Conservation (phyloP, 257 asterid species). For the Nicotiana benthamiana region DNA sequence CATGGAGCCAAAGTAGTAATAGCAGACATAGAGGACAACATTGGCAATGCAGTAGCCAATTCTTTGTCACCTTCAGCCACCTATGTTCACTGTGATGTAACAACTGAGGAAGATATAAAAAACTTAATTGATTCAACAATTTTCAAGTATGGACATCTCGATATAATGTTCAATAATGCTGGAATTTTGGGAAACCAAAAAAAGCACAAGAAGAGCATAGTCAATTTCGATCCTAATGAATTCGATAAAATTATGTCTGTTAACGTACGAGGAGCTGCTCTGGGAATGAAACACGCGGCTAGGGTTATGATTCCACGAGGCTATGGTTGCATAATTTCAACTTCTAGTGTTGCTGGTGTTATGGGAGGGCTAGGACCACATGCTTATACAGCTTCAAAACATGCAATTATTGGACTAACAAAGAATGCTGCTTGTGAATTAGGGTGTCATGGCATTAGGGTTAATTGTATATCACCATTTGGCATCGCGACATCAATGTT, state of each 20-base stretch:
- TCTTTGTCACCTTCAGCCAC: constrained; percentile 28
- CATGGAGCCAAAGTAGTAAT: constrained; percentile 65
- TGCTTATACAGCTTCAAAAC: constrained; percentile 73
- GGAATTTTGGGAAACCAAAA: constrained; percentile 66
- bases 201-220: constrained; percentile 50
- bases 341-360: constrained; percentile 65
- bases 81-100: constrained; percentile 54
- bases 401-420: constrained; percentile 66
- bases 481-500: constrained; percentile 87
- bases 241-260: constrained; percentile 56
- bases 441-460: constrained; percentile 64
- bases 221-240: constrained; percentile 54
- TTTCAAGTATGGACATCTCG: constrained; percentile 41
- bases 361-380: constrained; percentile 79
- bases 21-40: constrained; percentile 51
- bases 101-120: constrained; percentile 44
- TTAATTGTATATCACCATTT: constrained; percentile 76
- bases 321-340: constrained; percentile 54
- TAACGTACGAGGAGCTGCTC: constrained; percentile 57
- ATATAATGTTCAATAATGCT: constrained; percentile 67
- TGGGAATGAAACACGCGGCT: constrained; percentile 84
- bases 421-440: constrained; percentile 74
- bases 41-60: constrained; percentile 37
- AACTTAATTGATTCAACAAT: constrained; percentile 35
- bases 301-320: constrained; percentile 52